phyloP scores from a whole-genome alignment of 805 yeast species.

The Cyberlindnera subsufficiens region DNA sequence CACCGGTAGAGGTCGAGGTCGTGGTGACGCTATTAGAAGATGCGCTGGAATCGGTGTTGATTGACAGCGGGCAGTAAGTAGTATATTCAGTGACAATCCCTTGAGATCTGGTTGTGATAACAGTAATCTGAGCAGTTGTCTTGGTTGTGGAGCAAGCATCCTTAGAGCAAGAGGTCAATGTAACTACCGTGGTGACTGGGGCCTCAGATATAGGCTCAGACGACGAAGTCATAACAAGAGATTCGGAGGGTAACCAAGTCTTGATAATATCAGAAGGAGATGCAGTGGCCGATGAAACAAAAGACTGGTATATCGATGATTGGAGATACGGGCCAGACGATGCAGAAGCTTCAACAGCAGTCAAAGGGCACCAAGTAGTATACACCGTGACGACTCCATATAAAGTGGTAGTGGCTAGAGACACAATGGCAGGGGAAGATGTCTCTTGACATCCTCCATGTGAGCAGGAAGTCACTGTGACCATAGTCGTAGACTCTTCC shows the following conservation, averaged over 20 bases:
- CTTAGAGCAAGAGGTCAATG: slow-evolving; percentile 26
- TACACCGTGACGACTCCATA: slow-evolving; percentile 23
- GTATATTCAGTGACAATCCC: slow-evolving; percentile 32
- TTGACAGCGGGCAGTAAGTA: slow-evolving; percentile 33
- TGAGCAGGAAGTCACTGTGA: slow-evolving; percentile 19
- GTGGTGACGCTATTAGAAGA: background rate
- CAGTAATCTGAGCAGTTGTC: slow-evolving; percentile 19
- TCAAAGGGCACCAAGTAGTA: slow-evolving; percentile 34
- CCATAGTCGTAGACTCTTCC: slow-evolving; percentile 11
- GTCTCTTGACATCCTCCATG: slow-evolving; percentile 10
- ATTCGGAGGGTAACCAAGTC: background rate
- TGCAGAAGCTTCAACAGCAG: slow-evolving; percentile 1
- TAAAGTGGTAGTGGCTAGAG: slow-evolving; percentile 29
- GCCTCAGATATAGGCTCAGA: background rate
- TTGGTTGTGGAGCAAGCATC: slow-evolving; percentile 18
- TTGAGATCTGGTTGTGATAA: slow-evolving; percentile 26
- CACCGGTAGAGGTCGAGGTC: too few species aligned
- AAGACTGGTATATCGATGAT: slow-evolving; percentile 17
- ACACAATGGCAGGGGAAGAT: slow-evolving; percentile 13
- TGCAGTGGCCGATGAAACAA: slow-evolving; percentile 3
- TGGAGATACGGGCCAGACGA: slow-evolving; percentile 2
- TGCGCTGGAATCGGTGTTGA: background rate
- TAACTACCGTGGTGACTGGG: slow-evolving; percentile 19
- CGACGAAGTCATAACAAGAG: background rate
- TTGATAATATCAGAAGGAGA: background rate